Evolutionary conservation across 768 basidiomycete species (phyloP), one percentile per base, ranked within the genome.

Genomic region (Suillus subalutaceus): DNA sequence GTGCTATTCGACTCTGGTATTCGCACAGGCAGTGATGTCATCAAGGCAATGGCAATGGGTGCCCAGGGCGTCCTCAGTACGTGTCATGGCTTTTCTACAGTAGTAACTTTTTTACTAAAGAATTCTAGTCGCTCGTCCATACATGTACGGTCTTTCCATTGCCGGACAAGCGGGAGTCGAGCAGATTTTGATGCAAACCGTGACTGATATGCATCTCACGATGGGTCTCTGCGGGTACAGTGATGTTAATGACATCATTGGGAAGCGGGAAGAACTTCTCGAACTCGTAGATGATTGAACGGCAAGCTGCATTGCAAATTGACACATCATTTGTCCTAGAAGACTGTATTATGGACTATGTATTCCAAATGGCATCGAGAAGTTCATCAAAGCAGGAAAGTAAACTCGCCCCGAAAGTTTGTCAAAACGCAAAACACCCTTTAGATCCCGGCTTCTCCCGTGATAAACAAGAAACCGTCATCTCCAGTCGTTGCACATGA

Each of bases 41-140:
- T 94, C 76, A 92, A 93, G 75, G 94, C 95, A 0, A 77, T 96
- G 38, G 93, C 93, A 1, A 81, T 96, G 0, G 94, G 95, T 50
- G 94, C 95, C 9, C 90, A 96, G 70, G 93, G 82, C 9, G 88
- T 96, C 18, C 75, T 95, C 23, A 81, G 88, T 93, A 69, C 70
- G 91, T 83, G 18, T 30, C 35, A 35, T 55, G 3, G 2, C 58
- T 26, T 43, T 32, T 37, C 12, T 37, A 3, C 52, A 6, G 18
- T 2, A 23, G 15, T 10, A 4, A 1, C 16, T 38, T 38, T 63
- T 52, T 37, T 13, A 32, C 58, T 26, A 26, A 26, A 57, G 37
- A 56, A 6, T 30, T 18, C 48, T 67, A 92, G 90, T 93, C 40
- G 91, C 85, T 30, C 85, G 92, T n/a, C 89, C 90, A 12, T 88